Evolutionary conservation across 805 yeast genomes (phyloP), one percentile per base, ranked within the genome.

Genomic region (Pichia scutulata): DNA sequence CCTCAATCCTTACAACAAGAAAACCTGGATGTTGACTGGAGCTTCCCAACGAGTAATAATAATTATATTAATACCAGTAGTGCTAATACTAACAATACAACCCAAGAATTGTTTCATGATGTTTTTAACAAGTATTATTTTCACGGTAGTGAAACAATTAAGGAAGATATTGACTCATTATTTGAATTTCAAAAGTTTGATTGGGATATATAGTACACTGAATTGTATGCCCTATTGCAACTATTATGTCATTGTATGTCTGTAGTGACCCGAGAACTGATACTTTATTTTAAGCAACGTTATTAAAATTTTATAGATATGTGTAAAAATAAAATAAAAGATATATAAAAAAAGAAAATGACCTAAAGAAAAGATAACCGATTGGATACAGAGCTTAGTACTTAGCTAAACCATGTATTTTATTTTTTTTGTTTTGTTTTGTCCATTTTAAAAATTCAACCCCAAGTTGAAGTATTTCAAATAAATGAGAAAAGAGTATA

Each of bases 21-120:
- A 16, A 16, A 33, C 10, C 16, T n/a, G 37, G 5, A n/a, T 33
- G 2, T 16, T 33, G 37, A 33, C 2, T 7, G n/a, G 16, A 19
- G 37, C 4, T n/a, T 33, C n/a, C 19, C 19, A 18, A 44, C n/a
- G 13, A 40, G 16, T 19, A 9, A 22, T 23, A 44, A 22, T 25
- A 39, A 9, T 13, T 39, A 37, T 28, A n/a, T n/a, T n/a, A 23
- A 46, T 23, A 46, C 28, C 10, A 48, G 33, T 5, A 30, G 51
- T 4, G 53, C 50, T 26, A 52, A 57, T 37, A 52, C 57, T 42
- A 58, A 55, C 21, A 57, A 56, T 58, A 58, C 61, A 8, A 59
- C 64, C 4, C 62, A 60, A 40, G 64, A 58, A 21, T 57, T 57
- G 16, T 60, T 60, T 41, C 57, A 57, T 44, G 59, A 57, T 44